Base-by-base conservation (phyloP, 495 filamentous ascomycete genomes). In the Immersiella caudata region DNA sequence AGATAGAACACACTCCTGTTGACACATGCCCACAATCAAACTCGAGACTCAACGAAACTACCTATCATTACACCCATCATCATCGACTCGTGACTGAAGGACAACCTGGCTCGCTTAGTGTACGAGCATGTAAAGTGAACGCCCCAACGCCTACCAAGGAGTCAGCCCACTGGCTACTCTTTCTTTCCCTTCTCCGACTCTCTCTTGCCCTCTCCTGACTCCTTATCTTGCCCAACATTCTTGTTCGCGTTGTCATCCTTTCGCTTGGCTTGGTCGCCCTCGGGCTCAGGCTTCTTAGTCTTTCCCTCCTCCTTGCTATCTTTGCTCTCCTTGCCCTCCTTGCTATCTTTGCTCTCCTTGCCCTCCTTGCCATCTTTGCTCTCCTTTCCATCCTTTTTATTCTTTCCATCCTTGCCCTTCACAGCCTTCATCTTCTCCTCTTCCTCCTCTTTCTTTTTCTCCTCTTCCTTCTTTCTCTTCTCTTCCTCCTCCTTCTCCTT, bases 401-500 rank as follows among this genome's bases (percentile, higher is more conserved):
- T 56, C 49, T 66, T 66, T 16, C 64, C 51, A 20, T 51, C 26
- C 70, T 68, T 20, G 55, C 55, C 29, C 52, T 65, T 70, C 36
- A 65, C 68, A 35, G 71, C 65, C n/a, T 75, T 67, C 60, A 74
- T 60, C 51, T 73, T 64, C 16, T 74, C 62, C 33, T 77, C 62
- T 12, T 77, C 67, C 18, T 64, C 62, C 60, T 70, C 73, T 26
- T 68, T 56, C 57, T 73, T 67, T 68, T 74, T 65, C 55, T 79
- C 65, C 20, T 76, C 70, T 50, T 76, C 66, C 58, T 68, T 68
- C 58, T 75, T 75, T 46, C 65, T 71, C 14, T 75, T 66, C 64
- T 84, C 72, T 55, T 80, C 70, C 50, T 78, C 64, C 46, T 78
- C 63, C 62, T 79, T 70, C 49, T 78, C 69, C 52, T 79, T 73